Evolutionary conservation across 2,329 filamentous ascomycete genomes (phyloP), one percentile per base, ranked within the genome.

Genomic region (Fusarium sacchari): DNA sequence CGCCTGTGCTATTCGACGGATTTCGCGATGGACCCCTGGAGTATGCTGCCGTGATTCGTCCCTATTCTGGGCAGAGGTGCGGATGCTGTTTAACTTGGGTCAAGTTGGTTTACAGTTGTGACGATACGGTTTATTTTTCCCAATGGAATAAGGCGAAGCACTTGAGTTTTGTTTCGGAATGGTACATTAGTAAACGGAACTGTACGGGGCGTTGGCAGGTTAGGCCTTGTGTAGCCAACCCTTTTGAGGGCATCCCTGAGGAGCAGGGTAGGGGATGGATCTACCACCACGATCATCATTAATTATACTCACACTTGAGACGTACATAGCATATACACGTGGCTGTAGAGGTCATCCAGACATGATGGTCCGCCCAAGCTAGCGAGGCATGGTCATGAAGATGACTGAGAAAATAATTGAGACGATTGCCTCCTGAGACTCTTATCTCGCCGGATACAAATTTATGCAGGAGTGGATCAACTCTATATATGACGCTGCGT

Each of bases 291-390:
- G 60, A 69, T 52, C 56, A 73, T 64, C 69, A 74, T 65, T 78
- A 77, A 78, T 78, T 52, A 77, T 75, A 69, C 57, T 64, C 67
- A 74, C 60, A 62, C 69, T 71, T 64, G 59, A 72, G 60, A 60
- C 60, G 74, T 75, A 77, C 67, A 78, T 78, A 76, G 72, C 72
- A 77, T 72, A 76, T 77, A 77, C 63, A 72, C 73, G 70, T 71
- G 74, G 75, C 72, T 76, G 70, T 71, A 73, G 75, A 74, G 60
- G 53, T 74, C 68, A 62, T 57, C 57, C 44, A 53, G 60, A 60
- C 64, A 65, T 64, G 72, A 49, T 61, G 60, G 32, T 64, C 64
- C 47, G 59, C 50, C 20, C 42, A 57, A 62, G 40, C 44, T 28
- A 65, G 56, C 56, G 24, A 55, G 50, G 56, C 62, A 60, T 28